Evolutionary conservation across 164 flowering plant species (phyloP), one percentile per base, ranked within the genome.

Genomic region (Annona squamosa): DNA sequence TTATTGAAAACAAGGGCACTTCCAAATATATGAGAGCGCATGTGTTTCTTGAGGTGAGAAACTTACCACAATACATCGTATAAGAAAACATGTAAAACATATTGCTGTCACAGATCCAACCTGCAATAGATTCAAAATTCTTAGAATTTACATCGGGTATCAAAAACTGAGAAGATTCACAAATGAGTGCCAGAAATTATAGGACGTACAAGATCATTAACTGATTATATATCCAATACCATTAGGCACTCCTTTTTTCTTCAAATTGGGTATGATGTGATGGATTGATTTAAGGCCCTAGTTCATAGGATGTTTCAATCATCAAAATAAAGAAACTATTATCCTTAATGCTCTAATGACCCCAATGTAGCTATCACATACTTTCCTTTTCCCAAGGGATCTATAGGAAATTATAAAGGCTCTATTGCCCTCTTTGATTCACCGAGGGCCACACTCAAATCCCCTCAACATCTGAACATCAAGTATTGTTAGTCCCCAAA

Each of bases 91-190:
- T 59, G 90, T 85, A 85, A 89, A 92, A 77, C 98, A 94, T 77
- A 92, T 87, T 67, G 89, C 97, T 46, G 98, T 92, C 56, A 94
- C 97, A 73, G 89, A 94, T 80, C 97, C 98, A 82, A 94, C 98
- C 98, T 94, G 88, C 77, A 80, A 69, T 41, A 76, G 44, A 45
- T 46, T 12, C n/a, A 13, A 41, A 71, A 68, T 48, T 10, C 26
- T 37, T 18, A 41, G 52, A 69, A n/a, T 18, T 69, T 46, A 68
- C 48, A 6, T 9, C 43, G 42, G 68, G 16, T 42, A 44, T 65
- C 7, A 26, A 65, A 13, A 68, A 17, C 18, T 65, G 17, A 16
- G 9, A 68, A 42, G 43, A 1, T 37, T 9, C 56, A 48, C 10
- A 46, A 45, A 42, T 19, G 45, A 47, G 44, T 12, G 18, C 47